Conservation (phyloP, 306 rosid genomes). For the Gastrolobium bilobum region DNA sequence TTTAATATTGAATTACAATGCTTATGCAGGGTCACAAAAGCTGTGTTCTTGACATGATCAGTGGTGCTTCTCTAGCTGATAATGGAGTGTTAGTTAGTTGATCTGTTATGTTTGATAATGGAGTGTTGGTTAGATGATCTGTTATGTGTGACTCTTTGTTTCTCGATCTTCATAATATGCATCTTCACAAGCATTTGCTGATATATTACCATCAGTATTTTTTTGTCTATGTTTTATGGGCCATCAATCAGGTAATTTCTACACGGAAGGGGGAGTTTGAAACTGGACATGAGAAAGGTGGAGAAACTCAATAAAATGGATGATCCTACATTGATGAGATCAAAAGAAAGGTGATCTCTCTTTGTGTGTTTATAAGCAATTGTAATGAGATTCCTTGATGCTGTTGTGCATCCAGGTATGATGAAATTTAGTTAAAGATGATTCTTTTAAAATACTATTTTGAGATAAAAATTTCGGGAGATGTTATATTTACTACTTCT, state of each 20-base stretch:
- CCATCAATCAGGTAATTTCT: slow-evolving; percentile 79
- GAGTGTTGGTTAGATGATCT: too few relatives aligned
- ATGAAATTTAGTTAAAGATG: slow-evolving; percentile 94
- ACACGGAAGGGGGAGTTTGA: slow-evolving; percentile 99
- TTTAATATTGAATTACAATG: slow-evolving; percentile 37
- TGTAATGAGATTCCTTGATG: slow-evolving; percentile 17
- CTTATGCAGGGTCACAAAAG: slow-evolving; percentile 94
- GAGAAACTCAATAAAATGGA: slow-evolving; percentile 99
- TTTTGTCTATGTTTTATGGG: slow-evolving; percentile 22
- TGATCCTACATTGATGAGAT: slow-evolving; percentile 91
- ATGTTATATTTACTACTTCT: too few relatives aligned
- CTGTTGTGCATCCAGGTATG: slow-evolving; percentile 68
- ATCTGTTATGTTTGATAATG: too few relatives aligned
- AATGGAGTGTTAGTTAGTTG: slow-evolving; percentile 92
- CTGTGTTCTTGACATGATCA: slow-evolving; percentile 98
- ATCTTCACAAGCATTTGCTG: slow-evolving; percentile 31
- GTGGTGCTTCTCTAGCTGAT: slow-evolving; percentile 99
- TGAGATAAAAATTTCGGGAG: too few relatives aligned
- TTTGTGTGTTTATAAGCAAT: slow-evolving; percentile 4
- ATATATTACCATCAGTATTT: too few relatives aligned
- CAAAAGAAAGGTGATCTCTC: slow-evolving; percentile 84
- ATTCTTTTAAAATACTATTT: too few relatives aligned
- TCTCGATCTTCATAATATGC: slow-evolving; percentile 3
- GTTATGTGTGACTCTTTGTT: slow-evolving; percentile 10
- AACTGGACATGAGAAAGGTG: slow-evolving; percentile 99